phyloP scores from a whole-genome alignment of 2,329 filamentous ascomycete genomes.

The Stachybotrys chartarum region DNA sequence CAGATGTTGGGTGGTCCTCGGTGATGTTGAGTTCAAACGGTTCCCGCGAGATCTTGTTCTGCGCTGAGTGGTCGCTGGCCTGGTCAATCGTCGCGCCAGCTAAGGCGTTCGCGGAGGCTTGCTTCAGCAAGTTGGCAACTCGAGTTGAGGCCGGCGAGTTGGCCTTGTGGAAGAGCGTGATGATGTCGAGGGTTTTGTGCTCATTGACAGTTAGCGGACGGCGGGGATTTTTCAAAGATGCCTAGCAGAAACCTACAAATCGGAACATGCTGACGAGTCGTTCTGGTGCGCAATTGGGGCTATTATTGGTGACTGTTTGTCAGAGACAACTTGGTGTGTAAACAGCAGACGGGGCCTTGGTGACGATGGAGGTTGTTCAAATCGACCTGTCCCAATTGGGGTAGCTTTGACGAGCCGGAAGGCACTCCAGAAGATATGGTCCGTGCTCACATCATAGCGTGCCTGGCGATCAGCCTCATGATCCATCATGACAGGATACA shows the following conservation, averaged over 20 bases:
- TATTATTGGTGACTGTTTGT: no score
- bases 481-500: no score
- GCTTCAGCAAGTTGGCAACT: conserved; percentile 71
- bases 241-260: conserved; percentile 28
- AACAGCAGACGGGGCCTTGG: background rate
- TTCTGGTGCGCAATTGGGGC: background rate
- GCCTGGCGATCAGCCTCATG: no score
- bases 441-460: no score
- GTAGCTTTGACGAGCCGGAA: background rate
- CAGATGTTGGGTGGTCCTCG: conserved; percentile 69
- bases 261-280: conserved; percentile 33
- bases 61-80: conserved; percentile 56
- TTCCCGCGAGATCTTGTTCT: conserved; percentile 46
- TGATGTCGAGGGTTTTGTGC: conserved; percentile 78
- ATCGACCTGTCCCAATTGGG: background rate
- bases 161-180: conserved; percentile 93
- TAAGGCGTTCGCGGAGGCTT: conserved; percentile 63
- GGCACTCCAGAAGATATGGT: no score
- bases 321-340: background rate
- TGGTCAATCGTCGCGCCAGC: conserved; percentile 67
- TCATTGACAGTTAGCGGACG: conserved; percentile 21
- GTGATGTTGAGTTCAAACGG: conserved; percentile 86
- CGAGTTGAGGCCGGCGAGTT: conserved; percentile 64
- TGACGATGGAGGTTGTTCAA: background rate
- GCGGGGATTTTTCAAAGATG: background rate